These are phyloP conservation scores for Triangularia setosa DNA, from an alignment of 2,329 filamentous ascomycete genomes.

Conservation along the genomic window DNA sequence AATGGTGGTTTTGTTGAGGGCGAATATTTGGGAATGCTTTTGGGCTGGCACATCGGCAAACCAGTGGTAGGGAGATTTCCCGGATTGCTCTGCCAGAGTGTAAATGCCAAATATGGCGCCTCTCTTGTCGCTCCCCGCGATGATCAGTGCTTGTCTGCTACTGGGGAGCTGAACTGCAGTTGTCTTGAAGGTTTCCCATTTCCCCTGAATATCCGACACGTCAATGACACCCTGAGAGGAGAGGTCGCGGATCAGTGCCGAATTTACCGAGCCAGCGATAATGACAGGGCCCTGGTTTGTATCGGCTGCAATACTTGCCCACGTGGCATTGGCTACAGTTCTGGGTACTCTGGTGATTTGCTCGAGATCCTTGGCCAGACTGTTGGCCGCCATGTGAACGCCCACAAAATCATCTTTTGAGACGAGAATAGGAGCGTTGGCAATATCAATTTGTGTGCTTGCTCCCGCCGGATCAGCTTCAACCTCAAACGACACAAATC, in stretches of 20 bases:
- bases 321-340: background rate
- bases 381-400: slow-evolving; percentile 33
- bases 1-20: slow-evolving; percentile 42
- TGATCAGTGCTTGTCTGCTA: slow-evolving; percentile 48
- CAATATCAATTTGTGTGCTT: slow-evolving; percentile 24
- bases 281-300: slow-evolving; percentile 35
- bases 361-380: slow-evolving; percentile 30
- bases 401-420: slow-evolving; percentile 31
- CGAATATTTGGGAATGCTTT: slow-evolving; percentile 46
- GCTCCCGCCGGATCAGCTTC: background rate
- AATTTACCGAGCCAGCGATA: slow-evolving; percentile 50
- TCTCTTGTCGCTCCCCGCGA: slow-evolving; percentile 55
- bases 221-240: slow-evolving; percentile 44
- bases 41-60: slow-evolving; percentile 55
- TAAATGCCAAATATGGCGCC: slow-evolving; percentile 58
- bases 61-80: slow-evolving; percentile 60
- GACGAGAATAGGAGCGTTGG: slow-evolving; percentile 31
- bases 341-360: slow-evolving; percentile 23
- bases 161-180: slow-evolving; percentile 45
- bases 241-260: slow-evolving; percentile 45
- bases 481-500: slow-evolving; percentile 16
- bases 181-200: slow-evolving; percentile 57
- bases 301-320: slow-evolving; percentile 1
- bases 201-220: slow-evolving; percentile 44
- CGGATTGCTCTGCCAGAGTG: slow-evolving; percentile 58